Base-by-base conservation (phyloP, 2,329 filamentous ascomycete genomes). In the Macrophomina pseudophaseolina region DNA sequence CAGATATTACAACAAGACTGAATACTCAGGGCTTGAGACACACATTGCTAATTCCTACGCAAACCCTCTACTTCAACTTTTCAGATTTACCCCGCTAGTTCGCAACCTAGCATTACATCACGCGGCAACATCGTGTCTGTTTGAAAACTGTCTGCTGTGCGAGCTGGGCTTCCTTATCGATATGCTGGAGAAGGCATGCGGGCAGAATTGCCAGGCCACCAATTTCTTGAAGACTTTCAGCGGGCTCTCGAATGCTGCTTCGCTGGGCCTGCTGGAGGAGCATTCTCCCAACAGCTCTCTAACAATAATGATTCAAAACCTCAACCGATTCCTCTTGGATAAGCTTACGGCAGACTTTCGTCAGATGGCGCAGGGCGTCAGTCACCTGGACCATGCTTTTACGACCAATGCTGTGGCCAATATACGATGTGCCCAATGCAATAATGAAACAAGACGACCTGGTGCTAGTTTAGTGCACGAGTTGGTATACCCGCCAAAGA, bases 1-100 rank as follows among this genome's bases (percentile, higher is more conserved):
- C 70, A 93, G 92, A 66, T 98, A 92, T 78, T 99, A 96, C 83
- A 99, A 99, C 79, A 93, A 92, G 76, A 98, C 96, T 1, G 85
- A 83, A 30, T 97, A 93, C 75, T 97, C 95, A 9, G 95, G 95
- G 0, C 83, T 99, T 46, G 94, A 99, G 77, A 99, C 92, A 53
- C 94, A 99, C 76, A 97, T 99, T 68, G 88, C 93, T 49, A 98
- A 99, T 76, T 97, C 94, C 1, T 99, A 98, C 74, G 92, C 94
- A 65, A 99, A 99, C 72, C 87, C 95, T 0, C 85, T 99, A 4
- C 83, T 99, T 40, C 95, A 99, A 76, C 85, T 99, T 1, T 89
- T 97, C 79, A 91, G 94, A 70, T 98, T 97, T 74, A 97, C 93
- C 0, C 94, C 94, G 0, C 79, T 96, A 23, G 84, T 97, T 63